Percentiles rank a stretch among this genome's conserved stretches.
These are phyloP conservation scores for Leptosphaerulina australis DNA, from an alignment of 2,329 filamentous ascomycete genomes.

Conservation along the genomic window DNA sequence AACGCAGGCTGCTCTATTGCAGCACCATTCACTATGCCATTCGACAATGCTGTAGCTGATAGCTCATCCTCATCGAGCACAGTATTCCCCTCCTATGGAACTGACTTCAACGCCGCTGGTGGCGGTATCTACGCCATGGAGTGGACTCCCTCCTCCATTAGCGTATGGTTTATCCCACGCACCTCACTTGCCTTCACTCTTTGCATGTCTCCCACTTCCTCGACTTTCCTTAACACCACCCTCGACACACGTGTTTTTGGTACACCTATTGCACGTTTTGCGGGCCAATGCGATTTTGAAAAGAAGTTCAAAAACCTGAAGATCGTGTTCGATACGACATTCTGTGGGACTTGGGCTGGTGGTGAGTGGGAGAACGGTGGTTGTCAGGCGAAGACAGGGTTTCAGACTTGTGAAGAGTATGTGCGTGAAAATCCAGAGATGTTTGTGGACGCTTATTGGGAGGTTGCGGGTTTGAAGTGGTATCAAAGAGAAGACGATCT, in stretches of 20 bases:
- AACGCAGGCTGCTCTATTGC: constrained; percentile 29
- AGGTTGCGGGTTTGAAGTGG: constrained; percentile 41
- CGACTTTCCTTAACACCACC: neutral
- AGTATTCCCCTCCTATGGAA: constrained; percentile 40
- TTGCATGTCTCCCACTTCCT: constrained; percentile 4
- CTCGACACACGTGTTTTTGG: constrained; percentile 32
- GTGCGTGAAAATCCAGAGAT: constrained; percentile 39
- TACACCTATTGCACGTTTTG: constrained; percentile 47
- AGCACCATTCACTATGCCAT: constrained; percentile 23
- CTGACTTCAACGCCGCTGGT: constrained; percentile 39
- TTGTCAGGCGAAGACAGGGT: constrained; percentile 50
- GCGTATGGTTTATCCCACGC: constrained; percentile 52
- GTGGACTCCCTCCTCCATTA: constrained; percentile 47
- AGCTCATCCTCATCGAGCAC: constrained; percentile 37
- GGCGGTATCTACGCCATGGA: constrained; percentile 52
- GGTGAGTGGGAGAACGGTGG: constrained; percentile 59
- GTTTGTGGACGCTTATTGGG: constrained; percentile 45
- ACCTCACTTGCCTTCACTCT: constrained; percentile 27
- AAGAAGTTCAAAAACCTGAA: constrained; percentile 36
- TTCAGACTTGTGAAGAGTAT: constrained; percentile 50
- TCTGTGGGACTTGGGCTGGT: constrained; percentile 63
- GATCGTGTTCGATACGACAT: constrained; percentile 56
- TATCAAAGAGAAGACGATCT: constrained; percentile 31
- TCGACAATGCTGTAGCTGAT: constrained; percentile 21
- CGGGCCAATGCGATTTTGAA: constrained; percentile 56